A percentile compares a stretch with the other conserved stretches of the same genome.
These are phyloP conservation scores for Mentha longifolia DNA, from an alignment of 257 asterid species.

Conservation along the genomic window DNA sequence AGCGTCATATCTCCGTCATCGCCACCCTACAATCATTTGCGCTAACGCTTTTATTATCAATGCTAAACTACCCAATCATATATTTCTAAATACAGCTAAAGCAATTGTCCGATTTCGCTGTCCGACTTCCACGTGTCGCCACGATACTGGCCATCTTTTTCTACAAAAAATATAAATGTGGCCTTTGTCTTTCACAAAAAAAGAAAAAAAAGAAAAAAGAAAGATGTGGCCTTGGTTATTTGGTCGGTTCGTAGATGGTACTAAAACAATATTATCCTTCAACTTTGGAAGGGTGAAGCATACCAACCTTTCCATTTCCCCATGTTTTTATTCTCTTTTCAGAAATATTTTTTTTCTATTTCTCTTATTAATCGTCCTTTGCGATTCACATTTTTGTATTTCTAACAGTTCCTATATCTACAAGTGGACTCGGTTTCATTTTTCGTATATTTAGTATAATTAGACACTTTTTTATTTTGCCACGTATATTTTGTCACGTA, in stretches of 20 bases:
- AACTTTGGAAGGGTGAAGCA: neutral
- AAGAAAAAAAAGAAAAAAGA: too few species aligned
- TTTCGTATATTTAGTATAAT: too few species aligned
- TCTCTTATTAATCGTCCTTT: too few species aligned
- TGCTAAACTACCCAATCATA: slow-evolving; percentile 13
- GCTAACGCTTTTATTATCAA: neutral
- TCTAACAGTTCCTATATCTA: too few species aligned
- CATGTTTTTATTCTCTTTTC: neutral
- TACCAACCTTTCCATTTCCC: neutral
- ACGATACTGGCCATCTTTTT: neutral
- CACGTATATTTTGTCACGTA: too few species aligned
- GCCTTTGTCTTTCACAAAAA: too few species aligned
- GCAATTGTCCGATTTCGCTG: neutral
- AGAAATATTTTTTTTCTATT: too few species aligned
- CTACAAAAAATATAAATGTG: too few species aligned
- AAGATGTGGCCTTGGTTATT: slow-evolving; percentile 35
- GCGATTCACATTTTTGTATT: too few species aligned
- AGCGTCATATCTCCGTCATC: neutral
- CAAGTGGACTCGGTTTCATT: too few species aligned
- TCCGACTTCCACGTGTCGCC: slow-evolving; percentile 25
- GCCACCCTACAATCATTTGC: slow-evolving; percentile 35
- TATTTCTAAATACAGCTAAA: slow-evolving; percentile 8
- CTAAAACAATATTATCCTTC: neutral
- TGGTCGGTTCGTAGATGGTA: slow-evolving; percentile 39
- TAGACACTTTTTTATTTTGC: too few species aligned